Conservation (phyloP, 2,329 filamentous ascomycete genomes). For the Chaetothyriales sp. region DNA sequence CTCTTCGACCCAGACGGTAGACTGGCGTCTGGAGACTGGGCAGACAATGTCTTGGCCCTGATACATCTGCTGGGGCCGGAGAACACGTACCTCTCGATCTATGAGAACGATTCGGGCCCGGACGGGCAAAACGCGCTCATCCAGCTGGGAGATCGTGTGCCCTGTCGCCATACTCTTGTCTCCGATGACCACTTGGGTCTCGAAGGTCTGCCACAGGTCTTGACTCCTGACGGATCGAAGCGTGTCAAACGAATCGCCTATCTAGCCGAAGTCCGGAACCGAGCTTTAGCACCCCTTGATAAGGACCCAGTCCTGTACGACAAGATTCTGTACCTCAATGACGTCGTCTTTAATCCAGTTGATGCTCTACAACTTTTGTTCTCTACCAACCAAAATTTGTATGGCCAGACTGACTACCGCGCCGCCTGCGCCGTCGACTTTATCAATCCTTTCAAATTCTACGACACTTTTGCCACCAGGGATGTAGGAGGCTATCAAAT, state of each 20-base stretch:
- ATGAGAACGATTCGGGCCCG: conserved; percentile 51
- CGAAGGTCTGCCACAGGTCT: conserved; percentile 44
- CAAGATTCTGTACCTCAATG: conserved; percentile 51
- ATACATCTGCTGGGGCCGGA: conserved; percentile 50
- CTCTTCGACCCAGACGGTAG: conserved; percentile 51
- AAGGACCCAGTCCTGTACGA: conserved; percentile 35
- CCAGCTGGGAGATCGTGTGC: conserved; percentile 37
- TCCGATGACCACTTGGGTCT: conserved; percentile 47
- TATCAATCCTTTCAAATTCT: conserved; percentile 59
- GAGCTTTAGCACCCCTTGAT: conserved; percentile 51
- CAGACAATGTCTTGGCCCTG: conserved; percentile 51
- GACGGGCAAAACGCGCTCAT: conserved; percentile 42
- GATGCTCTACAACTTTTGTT: conserved; percentile 49
- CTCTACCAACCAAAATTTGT: conserved; percentile 40
- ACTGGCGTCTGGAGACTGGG: conserved; percentile 51
- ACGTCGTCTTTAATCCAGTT: conserved; percentile 49
- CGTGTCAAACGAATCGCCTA: conserved; percentile 62
- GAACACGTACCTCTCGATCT: conserved; percentile 54
- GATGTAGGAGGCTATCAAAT: conserved; percentile 56
- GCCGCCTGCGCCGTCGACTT: conserved; percentile 66
- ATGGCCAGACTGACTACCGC: conserved; percentile 46
- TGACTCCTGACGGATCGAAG: conserved; percentile 46
- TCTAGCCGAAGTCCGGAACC: conserved; percentile 59
- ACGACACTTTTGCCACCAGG: conserved; percentile 62
- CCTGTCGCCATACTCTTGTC: conserved; percentile 42